phyloP scores from a whole-genome alignment of 2,329 filamentous ascomycete genomes.

The Penicillium sp. region DNA sequence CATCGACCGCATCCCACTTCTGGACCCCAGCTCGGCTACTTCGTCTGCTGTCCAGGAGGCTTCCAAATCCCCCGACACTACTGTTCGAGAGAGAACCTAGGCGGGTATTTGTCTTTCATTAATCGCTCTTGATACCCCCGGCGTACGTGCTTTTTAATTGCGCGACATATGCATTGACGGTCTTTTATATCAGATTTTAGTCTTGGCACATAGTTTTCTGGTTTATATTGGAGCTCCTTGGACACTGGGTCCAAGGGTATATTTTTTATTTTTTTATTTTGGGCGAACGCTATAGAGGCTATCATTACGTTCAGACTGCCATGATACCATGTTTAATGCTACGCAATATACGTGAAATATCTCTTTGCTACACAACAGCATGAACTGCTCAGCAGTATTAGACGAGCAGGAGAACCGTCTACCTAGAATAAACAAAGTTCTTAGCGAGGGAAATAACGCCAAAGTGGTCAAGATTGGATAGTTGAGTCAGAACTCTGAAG shows the following conservation, averaged over 20 bases:
- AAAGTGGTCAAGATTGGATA: too few relatives aligned
- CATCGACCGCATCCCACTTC: slow-evolving; percentile 38
- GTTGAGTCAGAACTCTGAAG: too few relatives aligned
- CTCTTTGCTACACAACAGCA: neutral
- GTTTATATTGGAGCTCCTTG: neutral
- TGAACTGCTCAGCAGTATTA: too few relatives aligned
- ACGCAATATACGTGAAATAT: neutral
- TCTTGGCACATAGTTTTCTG: neutral
- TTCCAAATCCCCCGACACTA: slow-evolving; percentile 5
- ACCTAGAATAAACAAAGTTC: too few relatives aligned
- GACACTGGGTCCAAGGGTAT: neutral
- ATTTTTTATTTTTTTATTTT: slow-evolving; percentile 3
- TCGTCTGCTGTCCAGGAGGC: slow-evolving; percentile 24
- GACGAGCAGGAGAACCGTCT: too few relatives aligned
- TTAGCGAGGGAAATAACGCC: too few relatives aligned
- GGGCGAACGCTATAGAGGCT: neutral
- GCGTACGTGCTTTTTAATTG: neutral
- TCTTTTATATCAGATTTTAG: neutral
- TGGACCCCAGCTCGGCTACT: slow-evolving; percentile 28
- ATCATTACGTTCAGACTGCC: neutral
- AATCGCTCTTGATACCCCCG: slow-evolving; percentile 17
- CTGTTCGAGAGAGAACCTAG: slow-evolving; percentile 28
- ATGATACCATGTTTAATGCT: neutral
- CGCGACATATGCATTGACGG: neutral
- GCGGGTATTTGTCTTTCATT: slow-evolving; percentile 7